phyloP scores from a whole-genome alignment of 805 yeast species.

The Pichia kluyveri region DNA sequence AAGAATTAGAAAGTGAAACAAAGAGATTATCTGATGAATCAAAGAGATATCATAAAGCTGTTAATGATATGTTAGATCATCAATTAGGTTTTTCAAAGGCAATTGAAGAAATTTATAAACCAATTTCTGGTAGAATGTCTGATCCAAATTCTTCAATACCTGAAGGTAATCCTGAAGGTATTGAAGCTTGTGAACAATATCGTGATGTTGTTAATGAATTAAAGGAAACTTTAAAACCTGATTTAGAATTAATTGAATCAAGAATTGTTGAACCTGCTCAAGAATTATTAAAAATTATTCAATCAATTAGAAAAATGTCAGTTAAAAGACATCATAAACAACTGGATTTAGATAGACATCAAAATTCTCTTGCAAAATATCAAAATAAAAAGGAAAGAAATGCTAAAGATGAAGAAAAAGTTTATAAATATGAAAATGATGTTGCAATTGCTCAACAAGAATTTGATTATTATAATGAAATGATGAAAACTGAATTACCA shows the following conservation, averaged over 20 bases:
- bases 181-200: conserved; percentile 88
- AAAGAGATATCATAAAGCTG: conserved; percentile 82
- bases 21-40: conserved; percentile 85
- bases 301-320: conserved; percentile 84
- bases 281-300: conserved; percentile 75
- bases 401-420: conserved; percentile 82
- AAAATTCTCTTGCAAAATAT: conserved; percentile 56
- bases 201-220: conserved; percentile 80
- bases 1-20: conserved; percentile 83
- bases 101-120: conserved; percentile 92
- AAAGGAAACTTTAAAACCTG: conserved; percentile 83
- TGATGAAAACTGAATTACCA: conserved; percentile 88
- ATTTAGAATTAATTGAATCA: conserved; percentile 82
- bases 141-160: conserved; percentile 82
- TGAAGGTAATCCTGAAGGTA: conserved; percentile 96
- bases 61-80: conserved; percentile 85
- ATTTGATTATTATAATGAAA: conserved; percentile 89
- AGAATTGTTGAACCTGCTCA: conserved; percentile 88
- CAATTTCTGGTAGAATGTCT: conserved; percentile 84
- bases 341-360: conserved; percentile 84
- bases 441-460: conserved; percentile 90
- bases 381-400: conserved; percentile 78
- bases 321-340: conserved; percentile 93
- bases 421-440: conserved; percentile 85
- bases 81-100: conserved; percentile 95